phyloP scores from a whole-genome alignment of 805 yeast genomes.

The Clavispora santaluciae region DNA sequence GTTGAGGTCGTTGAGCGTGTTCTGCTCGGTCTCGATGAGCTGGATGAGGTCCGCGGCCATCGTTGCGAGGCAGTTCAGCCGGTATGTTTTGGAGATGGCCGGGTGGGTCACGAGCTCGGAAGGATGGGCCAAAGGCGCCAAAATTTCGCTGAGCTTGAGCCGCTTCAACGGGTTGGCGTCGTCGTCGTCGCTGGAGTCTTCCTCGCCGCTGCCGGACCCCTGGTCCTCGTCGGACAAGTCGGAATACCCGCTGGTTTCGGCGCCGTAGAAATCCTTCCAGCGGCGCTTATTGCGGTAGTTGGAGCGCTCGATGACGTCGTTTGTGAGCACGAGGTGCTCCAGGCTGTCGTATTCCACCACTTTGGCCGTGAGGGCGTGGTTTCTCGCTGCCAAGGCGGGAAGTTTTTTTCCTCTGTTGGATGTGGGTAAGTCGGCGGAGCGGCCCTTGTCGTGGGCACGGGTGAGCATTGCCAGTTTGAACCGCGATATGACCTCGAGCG shows the following conservation, averaged over 20 bases:
- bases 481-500: constrained; percentile 33
- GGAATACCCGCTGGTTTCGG: constrained; percentile 1
- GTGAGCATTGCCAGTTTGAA: constrained; percentile 35
- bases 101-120: constrained; percentile 72
- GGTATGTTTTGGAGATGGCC: constrained; percentile 63
- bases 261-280: constrained; percentile 28
- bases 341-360: constrained; percentile 37
- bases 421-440: constrained; percentile 9
- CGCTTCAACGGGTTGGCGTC: constrained; percentile 24
- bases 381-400: constrained; percentile 10
- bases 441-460: constrained; percentile 6
- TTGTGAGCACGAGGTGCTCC: constrained; percentile 32
- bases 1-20: constrained; percentile 64
- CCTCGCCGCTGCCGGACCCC: constrained; percentile 7
- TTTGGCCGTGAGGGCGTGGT: constrained; percentile 24
- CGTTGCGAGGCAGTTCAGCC: constrained; percentile 42
- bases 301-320: constrained; percentile 27
- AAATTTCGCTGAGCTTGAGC: constrained; percentile 39
- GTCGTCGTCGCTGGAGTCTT: constrained; percentile 15
- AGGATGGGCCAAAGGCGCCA: constrained; percentile 78
- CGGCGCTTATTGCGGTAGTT: constrained; percentile 29
- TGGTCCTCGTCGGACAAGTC: background rate
- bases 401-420: constrained; percentile 33
- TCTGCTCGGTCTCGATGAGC: constrained; percentile 76
- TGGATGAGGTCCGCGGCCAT: constrained; percentile 73